A percentile compares a stretch with the other conserved stretches of the same genome.
Evolutionary conservation across 73 alveolate genomes (phyloP).

Genomic region (Strombidium stylifer): DNA sequence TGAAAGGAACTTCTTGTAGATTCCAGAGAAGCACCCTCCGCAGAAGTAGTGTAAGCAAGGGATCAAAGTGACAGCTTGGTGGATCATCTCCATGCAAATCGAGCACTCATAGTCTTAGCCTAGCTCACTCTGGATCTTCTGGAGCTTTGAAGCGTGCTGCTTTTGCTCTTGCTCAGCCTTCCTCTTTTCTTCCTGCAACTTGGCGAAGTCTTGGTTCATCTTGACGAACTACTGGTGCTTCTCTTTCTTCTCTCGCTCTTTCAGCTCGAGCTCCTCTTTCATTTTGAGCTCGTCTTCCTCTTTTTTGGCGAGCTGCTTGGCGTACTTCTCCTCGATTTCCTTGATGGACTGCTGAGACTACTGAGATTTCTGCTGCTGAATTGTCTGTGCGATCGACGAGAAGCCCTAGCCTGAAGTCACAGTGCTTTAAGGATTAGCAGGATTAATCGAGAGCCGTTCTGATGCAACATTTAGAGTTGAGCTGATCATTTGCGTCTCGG

Average conservation of each 20-base stretch:
- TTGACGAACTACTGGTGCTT: constrained; percentile 1
- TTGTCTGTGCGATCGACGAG: neutral
- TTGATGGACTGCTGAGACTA: neutral
- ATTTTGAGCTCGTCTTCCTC: neutral
- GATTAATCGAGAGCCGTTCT: too few species aligned
- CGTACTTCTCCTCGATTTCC: neutral
- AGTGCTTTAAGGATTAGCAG: too few species aligned
- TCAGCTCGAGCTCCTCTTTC: neutral
- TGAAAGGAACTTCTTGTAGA: constrained; percentile 64
- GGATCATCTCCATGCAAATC: constrained; percentile 76
- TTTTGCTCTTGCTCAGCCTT: constrained; percentile 26
- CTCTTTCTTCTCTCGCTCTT: constrained; percentile 19
- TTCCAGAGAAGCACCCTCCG: constrained; percentile 91
- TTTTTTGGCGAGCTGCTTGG: neutral
- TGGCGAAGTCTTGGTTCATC: constrained; percentile 24
- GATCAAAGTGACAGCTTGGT: constrained; percentile 72
- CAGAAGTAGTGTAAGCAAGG: constrained; percentile 92
- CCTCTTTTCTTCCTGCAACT: neutral
- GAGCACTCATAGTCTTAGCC: constrained; percentile 70
- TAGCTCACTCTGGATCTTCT: constrained; percentile 13
- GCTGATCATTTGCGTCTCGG: too few species aligned
- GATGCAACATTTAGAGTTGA: too few species aligned
- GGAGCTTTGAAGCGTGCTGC: neutral
- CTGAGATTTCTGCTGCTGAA: neutral
- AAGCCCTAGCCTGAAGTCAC: neutral